Base-by-base conservation (phyloP, 2,329 filamentous ascomycete species). In the Tolypocladium amazonense region DNA sequence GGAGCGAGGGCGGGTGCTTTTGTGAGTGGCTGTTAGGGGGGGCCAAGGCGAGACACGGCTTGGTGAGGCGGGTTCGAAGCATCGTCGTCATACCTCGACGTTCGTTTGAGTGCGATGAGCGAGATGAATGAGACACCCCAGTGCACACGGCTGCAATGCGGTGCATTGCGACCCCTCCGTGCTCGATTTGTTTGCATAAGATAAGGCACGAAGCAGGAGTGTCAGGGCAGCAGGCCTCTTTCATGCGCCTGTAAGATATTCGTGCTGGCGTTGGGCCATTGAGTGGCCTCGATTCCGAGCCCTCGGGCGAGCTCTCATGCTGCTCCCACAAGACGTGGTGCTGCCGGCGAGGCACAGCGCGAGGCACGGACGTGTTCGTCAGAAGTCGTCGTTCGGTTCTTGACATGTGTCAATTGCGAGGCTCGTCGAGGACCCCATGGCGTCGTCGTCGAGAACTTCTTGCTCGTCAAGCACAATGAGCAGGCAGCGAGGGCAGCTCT, bases 1-100 rank as follows among this genome's bases (percentile, higher is more conserved):
- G 56, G 30, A 57, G 56, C 20, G 41, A 54, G 18, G 20, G 35
- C 11, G 30, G 47, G 20, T 8, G 15, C 25, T 52, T 15, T 18
- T n/a, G 20, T 33, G 7, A 20, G 56, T 23, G 18, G 30, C 56
- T 30, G 27, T 20, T 25, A 20, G 41, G 30, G 27, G n/a, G 41
- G 7, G n/a, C 23, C 20, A 41, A 35, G 47, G 47, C 57, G 57
- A 58, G 57, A 58, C 57, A 58, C 50, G 47, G 57, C 20, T 55
- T 35, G 37, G 47, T n/a, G 45, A 57, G 43, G 58, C 27, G 47
- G 50, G 50, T 35, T 56, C 35, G 58, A 47, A 50, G 30, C 50
- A 37, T 54, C 50, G 50, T 20, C 30, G 50, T 54, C 50, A 37
- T 54, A 54, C 50, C 50, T 54, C 30, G 20, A 53, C 50, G 30